Evolutionary conservation across 148 eudicot species (phyloP), one percentile per base, ranked within the genome.

Genomic region (Camellia sinensis): DNA sequence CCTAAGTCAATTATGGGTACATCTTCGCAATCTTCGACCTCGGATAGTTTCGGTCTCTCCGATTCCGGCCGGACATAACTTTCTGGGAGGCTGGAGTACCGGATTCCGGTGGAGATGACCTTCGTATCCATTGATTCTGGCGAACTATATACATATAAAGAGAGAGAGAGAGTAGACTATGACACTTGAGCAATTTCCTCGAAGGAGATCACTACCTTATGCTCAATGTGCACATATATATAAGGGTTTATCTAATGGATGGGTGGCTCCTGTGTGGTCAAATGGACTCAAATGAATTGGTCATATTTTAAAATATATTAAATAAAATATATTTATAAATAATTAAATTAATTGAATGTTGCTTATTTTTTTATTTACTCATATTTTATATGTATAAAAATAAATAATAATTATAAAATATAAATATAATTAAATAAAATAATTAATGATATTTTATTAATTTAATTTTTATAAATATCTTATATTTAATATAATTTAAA

Each of bases 1-100:
- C 80, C 86, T 66, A 94, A 48, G 82, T 94, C 93, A n/a, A 94
- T 87, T 21, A 92, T 60, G 5, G 98, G 96, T 5, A 92, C 87
- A 22, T 90, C 86, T 7, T 86, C 85, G 21, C 83, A 88, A 7
- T 82, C 86, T 4, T 83, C 79, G 1, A 91, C 93, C 80, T 87
- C 83, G 9, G 89, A 87, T 3, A 92, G 87, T 1, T 85, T 85
- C 7, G 98, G 98, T 60, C 98, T 56, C 0, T 94, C 90, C 50
- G 86, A 69, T 62, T 87, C 90, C 14, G 96, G 92, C 67, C 98
- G 91, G 76, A 92, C 41, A 62, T 92, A 94, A 11, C 85, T 89
- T 29, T 77, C 78, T 3, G 97, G 98, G 2, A 94, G 73, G 76
- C 72, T 75, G 60, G 87, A 9, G 82, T 84, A 71, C 29, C 73